Evolutionary conservation across 345 rosid species (phyloP).

Genomic region (Trapa bicornis): DNA sequence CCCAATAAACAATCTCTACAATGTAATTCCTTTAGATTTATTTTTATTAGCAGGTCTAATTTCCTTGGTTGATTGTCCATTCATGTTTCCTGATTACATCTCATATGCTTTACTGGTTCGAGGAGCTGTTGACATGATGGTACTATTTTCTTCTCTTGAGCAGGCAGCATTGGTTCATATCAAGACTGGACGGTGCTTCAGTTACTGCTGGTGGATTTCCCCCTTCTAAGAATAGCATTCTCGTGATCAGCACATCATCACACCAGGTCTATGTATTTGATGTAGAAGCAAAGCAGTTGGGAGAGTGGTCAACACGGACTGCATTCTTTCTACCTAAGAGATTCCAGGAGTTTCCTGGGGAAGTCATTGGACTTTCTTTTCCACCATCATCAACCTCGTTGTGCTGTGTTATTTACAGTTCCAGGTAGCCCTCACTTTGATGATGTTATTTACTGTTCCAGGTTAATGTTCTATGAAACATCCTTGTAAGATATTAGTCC

Average conservation of each 20-base stretch:
- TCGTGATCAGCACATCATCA: slow-evolving; percentile 64
- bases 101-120: not conserved
- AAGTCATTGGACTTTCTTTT: slow-evolving; percentile 84
- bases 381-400: slow-evolving; percentile 44
- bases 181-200: slow-evolving; percentile 85
- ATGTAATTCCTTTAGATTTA: not conserved
- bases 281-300: slow-evolving; percentile 78
- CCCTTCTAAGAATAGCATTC: slow-evolving; percentile 54
- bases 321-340: slow-evolving; percentile 54
- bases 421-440: slow-evolving; percentile 39
- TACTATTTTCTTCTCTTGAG: not conserved
- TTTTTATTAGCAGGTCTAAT: no score
- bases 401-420: slow-evolving; percentile 58
- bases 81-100: not conserved
- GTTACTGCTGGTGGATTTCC: slow-evolving; percentile 87
- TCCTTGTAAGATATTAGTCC: not conserved
- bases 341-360: slow-evolving; percentile 93
- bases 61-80: not conserved
- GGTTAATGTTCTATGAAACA: not conserved
- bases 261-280: slow-evolving; percentile 83
- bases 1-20: not conserved
- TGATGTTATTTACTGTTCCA: not conserved
- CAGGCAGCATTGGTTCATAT: slow-evolving; percentile 97
- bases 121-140: not conserved
- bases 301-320: slow-evolving; percentile 73